Percentiles rank a stretch among this genome's conserved stretches.
phyloP scores from a whole-genome alignment of 2,329 filamentous ascomycete genomes.

The Aureobasidium mangrovei region DNA sequence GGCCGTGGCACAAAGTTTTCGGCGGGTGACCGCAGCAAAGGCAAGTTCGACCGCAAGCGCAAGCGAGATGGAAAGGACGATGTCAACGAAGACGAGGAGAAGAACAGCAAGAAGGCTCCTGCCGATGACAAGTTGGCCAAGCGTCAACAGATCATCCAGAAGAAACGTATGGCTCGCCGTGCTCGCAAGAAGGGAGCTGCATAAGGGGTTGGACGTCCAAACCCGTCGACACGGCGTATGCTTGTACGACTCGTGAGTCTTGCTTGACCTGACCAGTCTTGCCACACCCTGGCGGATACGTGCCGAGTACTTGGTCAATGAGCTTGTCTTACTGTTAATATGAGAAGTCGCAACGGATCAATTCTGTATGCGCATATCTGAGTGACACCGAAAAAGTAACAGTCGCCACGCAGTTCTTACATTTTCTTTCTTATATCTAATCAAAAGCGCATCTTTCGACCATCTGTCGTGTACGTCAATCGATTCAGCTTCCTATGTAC shows the following conservation, averaged over 20 bases:
- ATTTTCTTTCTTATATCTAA: too few species aligned
- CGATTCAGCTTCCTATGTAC: too few species aligned
- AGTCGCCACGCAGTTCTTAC: too few species aligned
- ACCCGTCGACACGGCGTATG: constrained; percentile 6
- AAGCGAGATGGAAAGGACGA: constrained; percentile 28
- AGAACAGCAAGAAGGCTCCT: constrained; percentile 29
- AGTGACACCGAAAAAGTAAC: too few species aligned
- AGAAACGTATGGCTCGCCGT: constrained; percentile 68
- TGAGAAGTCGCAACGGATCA: too few species aligned
- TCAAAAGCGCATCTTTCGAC: too few species aligned
- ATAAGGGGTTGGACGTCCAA: constrained; percentile 2
- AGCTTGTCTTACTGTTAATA: too few species aligned
- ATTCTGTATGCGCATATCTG: too few species aligned
- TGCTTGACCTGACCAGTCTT: neutral
- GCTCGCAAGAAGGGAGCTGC: constrained; percentile 31
- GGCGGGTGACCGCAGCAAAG: constrained; percentile 16
- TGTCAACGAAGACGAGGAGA: constrained; percentile 15
- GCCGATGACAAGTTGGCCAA: constrained; percentile 49
- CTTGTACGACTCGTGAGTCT: neutral
- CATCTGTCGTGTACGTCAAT: too few species aligned
- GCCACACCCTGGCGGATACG: neutral
- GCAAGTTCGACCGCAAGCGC: constrained; percentile 28
- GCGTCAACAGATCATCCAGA: constrained; percentile 70
- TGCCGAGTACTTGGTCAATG: neutral
- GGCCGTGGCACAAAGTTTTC: constrained; percentile 10